Base-by-base conservation (phyloP, 2,329 filamentous ascomycete genomes). In the Proliferodiscus dingleyae region DNA sequence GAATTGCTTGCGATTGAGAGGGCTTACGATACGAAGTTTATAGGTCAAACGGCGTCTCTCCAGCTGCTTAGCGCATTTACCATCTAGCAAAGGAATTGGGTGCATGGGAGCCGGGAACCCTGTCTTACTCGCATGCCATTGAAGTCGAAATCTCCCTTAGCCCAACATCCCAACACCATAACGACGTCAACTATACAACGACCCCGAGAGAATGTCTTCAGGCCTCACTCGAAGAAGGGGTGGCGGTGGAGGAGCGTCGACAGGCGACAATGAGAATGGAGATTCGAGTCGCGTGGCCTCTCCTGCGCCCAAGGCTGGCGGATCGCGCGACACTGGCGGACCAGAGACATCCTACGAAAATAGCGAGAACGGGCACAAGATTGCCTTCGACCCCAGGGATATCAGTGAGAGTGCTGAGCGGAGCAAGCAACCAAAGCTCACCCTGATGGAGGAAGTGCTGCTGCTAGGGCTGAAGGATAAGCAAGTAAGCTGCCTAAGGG, bases 381-480 rank as follows among this genome's bases (percentile, higher is more conserved):
- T 98, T 68, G 93, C 90, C 47, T 98, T 89, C 67, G 93, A 98
- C 68, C 93, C 93, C 49, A 80, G 91, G 68, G 93, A 98, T 69
- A 95, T 98, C 62, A 95, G 85, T 71, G 93, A 98, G 76, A 96
- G 83, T 69, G 89, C 86, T 58, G 93, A 98, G 75, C 77, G 93
- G 66, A 93, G 81, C 77, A 97, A 96, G 74, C 91, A 97, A 74
- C 93, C 93, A 38, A 98, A 97, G 75, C 74, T 98, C 65, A 98
- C 93, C 30, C 74, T 98, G 65, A 98, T 98, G 93, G 93, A 98
- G 72, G 93, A 98, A 71, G 85, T 98, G 44, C 75, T 98, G 64
- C 75, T 98, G 61, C 80, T 98, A 69, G 93, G 93, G 9, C 72
- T 98, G 62, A 98, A 98, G 72, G 93, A 98, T 71, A 98, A 97